Conservation (phyloP, 1,284 basidiomycete species). For the Tetrapyrgos nigripes region DNA sequence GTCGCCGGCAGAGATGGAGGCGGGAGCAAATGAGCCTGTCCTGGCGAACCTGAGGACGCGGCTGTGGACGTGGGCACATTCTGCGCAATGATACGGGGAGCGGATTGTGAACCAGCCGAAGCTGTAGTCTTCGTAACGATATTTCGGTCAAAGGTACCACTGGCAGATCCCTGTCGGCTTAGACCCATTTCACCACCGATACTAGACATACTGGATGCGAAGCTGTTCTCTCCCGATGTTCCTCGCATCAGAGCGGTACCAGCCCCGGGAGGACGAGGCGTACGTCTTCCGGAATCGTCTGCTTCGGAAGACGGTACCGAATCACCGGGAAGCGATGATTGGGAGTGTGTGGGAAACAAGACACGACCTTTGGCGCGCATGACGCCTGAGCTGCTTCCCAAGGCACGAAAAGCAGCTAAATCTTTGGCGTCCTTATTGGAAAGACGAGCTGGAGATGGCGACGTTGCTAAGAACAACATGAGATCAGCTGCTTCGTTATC, state of each 20-base stretch:
- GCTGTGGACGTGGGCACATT: constrained; percentile 14
- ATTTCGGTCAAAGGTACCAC: constrained; percentile 16
- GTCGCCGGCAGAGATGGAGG: constrained; percentile 33
- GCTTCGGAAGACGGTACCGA: constrained; percentile 31
- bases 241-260: constrained; percentile 32
- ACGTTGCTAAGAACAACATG: constrained; percentile 81
- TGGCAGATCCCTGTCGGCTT: constrained; percentile 14
- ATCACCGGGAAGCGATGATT: constrained; percentile 25
- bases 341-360: constrained; percentile 54
- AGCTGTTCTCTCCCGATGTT: constrained; percentile 46
- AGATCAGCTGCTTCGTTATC: constrained; percentile 82
- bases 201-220: constrained; percentile 49
- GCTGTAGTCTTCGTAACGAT: constrained; percentile 32
- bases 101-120: constrained; percentile 7
- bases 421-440: constrained; percentile 59
- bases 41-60: not conserved
- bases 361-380: constrained; percentile 69
- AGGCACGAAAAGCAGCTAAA: constrained; percentile 56
- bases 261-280: constrained; percentile 21
- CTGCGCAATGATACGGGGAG: no score
- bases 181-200: constrained; percentile 42
- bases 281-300: constrained; percentile 21
- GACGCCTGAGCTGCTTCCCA: constrained; percentile 54
- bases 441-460: constrained; percentile 76
- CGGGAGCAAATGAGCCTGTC: constrained; percentile 37